Base-by-base conservation (phyloP, 495 filamentous ascomycete genomes). In the Cercophora samala region DNA sequence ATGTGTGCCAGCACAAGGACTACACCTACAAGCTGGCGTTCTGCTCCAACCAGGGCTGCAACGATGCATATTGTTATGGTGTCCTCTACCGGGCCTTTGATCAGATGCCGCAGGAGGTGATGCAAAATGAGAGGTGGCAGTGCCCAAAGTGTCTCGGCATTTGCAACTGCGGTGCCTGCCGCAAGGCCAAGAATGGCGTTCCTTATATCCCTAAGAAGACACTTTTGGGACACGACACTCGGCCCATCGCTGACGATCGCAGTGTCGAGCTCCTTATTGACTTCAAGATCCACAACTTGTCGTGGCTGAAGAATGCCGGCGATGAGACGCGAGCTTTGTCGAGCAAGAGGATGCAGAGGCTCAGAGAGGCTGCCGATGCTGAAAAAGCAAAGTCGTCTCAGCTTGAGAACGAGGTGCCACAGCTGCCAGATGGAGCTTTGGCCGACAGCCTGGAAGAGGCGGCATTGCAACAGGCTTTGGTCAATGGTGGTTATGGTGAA, bases 11-110 rank as follows among this genome's bases (percentile, higher is more conserved):
- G 62, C 83, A 89, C 69, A 82, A 85, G 6, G 90, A 97, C 66
- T 86, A 87, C 19, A 84, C 79, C 17, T 97, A 96, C 88, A 95
- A 91, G 75, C 83, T 94, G 63, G 89, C 88, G 3, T 82, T 84
- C 52, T 99, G 95, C 76, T 85, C 87, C 1, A 87, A 80, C 18
- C 69, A 71, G 9, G 75, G 71, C 13, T 99, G 95, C 71, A 81
- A 81, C 8, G 79, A 86, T 17, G 82, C 85, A 3, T 98, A 94
- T 70, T 96, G 95, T 76, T 98, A 92, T 74, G 94, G 95, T 18
- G 90, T 86, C 46, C 81, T 99, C 0, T 98, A 90, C 76, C 84
- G 95, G 42, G 93, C 91, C 5, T 97, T 96, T 72, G 93, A 97
- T 74, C 82, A 92, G 68, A 88, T 89, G 81, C 95, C 95, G 0